phyloP scores from a whole-genome alignment of 169 alveolate genomes.

The Eimeria zaria region DNA sequence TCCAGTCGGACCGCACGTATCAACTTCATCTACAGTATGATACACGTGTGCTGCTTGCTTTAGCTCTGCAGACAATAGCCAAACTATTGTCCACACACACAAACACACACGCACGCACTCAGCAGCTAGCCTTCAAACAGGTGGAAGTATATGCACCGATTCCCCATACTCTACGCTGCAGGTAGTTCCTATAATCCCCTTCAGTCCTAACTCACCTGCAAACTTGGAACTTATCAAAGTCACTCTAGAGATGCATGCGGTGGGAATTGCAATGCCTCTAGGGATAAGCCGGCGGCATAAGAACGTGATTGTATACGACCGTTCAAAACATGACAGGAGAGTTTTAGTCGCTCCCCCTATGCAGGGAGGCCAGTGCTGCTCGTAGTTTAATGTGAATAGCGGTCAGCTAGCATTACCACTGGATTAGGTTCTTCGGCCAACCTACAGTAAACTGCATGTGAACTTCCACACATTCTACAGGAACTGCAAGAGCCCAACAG shows the following conservation, averaged over 20 bases:
- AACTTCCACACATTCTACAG: background rate
- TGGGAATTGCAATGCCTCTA: background rate
- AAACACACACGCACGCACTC: too few relatives aligned
- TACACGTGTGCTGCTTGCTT: too few relatives aligned
- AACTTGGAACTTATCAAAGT: background rate
- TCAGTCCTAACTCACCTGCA: background rate
- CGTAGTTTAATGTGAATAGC: background rate
- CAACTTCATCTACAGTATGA: too few relatives aligned
- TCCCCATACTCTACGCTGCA: background rate
- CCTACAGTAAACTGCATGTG: background rate
- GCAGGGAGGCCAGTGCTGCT: background rate
- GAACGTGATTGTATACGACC: background rate
- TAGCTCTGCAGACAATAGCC: too few relatives aligned
- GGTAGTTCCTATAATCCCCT: background rate
- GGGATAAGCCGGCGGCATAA: background rate
- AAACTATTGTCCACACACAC: too few relatives aligned
- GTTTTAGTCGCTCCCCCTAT: background rate
- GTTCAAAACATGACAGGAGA: background rate
- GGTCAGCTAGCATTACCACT: background rate
- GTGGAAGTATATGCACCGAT: background rate
- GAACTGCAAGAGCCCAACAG: too few relatives aligned
- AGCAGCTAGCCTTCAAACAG: background rate
- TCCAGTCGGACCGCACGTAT: too few relatives aligned
- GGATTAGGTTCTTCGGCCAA: background rate
- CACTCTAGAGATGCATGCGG: background rate